Evolutionary conservation across 1,284 basidiomycete genomes (phyloP).

Genomic region (Microbotryum violaceum): DNA sequence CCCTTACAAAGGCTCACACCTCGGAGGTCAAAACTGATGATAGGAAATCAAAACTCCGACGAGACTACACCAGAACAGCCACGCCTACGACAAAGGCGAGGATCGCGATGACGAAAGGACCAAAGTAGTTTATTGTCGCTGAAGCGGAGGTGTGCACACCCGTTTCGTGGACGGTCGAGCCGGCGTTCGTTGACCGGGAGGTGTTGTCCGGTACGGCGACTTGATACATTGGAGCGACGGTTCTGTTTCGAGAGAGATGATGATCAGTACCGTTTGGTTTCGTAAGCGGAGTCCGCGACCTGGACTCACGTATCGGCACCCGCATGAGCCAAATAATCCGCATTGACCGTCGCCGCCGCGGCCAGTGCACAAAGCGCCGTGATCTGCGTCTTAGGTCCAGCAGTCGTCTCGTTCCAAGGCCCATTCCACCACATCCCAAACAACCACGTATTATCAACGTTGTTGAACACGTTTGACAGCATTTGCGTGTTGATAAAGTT

Average conservation of each 20-base stretch:
- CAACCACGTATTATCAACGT: conserved; percentile 22
- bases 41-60: too few relatives aligned
- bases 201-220: conserved; percentile 2
- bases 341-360: conserved; percentile 19
- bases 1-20: too few relatives aligned
- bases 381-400: conserved; percentile 25
- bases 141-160: too few relatives aligned
- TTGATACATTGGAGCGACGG: not conserved
- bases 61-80: too few relatives aligned
- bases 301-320: not conserved
- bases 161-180: not conserved
- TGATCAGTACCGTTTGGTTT: too few relatives aligned
- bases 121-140: too few relatives aligned
- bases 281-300: too few relatives aligned
- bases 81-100: too few relatives aligned
- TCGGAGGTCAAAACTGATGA: too few relatives aligned
- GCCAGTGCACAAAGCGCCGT: conserved; percentile 17
- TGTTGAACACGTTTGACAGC: conserved; percentile 20
- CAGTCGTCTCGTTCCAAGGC: conserved; percentile 27
- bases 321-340: conserved; percentile 11
- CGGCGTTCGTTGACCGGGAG: not conserved
- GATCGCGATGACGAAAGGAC: too few relatives aligned
- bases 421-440: conserved; percentile 26
- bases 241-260: not conserved
- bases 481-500: conserved; percentile 28